Base-by-base conservation (phyloP, 2,329 filamentous ascomycete species). In the Penicillium sp. region DNA sequence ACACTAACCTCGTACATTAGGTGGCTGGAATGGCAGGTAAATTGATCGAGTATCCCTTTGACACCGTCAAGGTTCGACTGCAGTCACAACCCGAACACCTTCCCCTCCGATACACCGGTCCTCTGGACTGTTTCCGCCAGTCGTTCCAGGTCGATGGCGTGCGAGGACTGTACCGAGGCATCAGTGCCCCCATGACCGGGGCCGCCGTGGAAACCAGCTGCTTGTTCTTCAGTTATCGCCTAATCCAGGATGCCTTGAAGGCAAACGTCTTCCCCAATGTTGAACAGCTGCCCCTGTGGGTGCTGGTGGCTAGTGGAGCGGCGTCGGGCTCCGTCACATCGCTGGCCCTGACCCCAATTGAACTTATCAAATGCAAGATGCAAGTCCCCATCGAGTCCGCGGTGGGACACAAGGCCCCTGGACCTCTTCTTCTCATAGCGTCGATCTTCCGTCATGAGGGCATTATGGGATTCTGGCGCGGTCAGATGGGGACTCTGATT, bases 361-460 rank as follows among this genome's bases (percentile, higher is more conserved):
- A 99, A 77, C 85, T 99, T 52, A 90, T 99, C 72, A 99, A 99
- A 78, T 99, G 95, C 84, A 96, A 95, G 77, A 96, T 99, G 78
- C 95, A 99, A 74, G 93, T 93, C 1, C 91, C 84, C 16, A 55
- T 77, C 5, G 72, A 71, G 24, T 69, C 68, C 2, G 73, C 73
- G 3, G 39, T 41, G 39, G 66, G 62, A 11, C 51, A 61, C 13
- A 79, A 78, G 13, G 76, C 82, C 3, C 82, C 90, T 5, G 84
- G 84, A 1, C 88, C 92, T 0, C 70, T 90, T 13, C 77, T 84
- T 5, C 86, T 97, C 43, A 89, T 98, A 44, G 81, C 83, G 26
- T 86, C 92, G 27, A 86, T 98, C 9, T 96, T 91, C 70, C 87
- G 86, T 9, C 87, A 92, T 65, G 87, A 96, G 63, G 95, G 95